Evolutionary conservation across 1,284 basidiomycete species (phyloP).

Genomic region (Cutaneotrichosporon sp.): DNA sequence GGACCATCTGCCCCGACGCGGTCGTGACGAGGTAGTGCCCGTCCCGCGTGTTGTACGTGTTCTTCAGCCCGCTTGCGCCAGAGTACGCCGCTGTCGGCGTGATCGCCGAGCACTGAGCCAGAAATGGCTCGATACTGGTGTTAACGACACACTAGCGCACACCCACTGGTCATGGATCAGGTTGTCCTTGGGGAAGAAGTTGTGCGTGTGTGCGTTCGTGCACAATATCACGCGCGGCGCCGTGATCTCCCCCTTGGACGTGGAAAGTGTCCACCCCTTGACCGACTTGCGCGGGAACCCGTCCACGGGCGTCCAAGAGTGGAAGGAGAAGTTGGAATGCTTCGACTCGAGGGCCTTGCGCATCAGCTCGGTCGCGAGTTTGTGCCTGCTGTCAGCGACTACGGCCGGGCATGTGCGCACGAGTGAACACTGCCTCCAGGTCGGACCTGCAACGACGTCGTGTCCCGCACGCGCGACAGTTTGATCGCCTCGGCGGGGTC

Average conservation of each 20-base stretch:
- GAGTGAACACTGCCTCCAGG: constrained; percentile 25
- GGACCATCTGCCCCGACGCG: constrained; percentile 13
- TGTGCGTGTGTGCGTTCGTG: constrained; percentile 30
- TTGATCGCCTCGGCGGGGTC: constrained; percentile 28
- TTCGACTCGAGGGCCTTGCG: constrained; percentile 16
- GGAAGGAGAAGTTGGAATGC: constrained; percentile 15
- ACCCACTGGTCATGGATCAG: constrained; percentile 6
- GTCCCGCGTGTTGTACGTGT: constrained; percentile 24
- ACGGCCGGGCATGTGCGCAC: neutral
- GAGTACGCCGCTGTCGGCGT: constrained; percentile 27
- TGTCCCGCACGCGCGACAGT: constrained; percentile 18
- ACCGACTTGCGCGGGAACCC: constrained; percentile 1
- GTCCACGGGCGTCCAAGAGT: constrained; percentile 26
- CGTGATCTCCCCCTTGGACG: constrained; percentile 18
- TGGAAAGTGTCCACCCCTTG: constrained; percentile 15
- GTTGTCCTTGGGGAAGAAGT: constrained; percentile 21
- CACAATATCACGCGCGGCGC: constrained; percentile 25
- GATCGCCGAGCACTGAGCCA: constrained; percentile 25
- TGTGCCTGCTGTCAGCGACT: constrained; percentile 23
- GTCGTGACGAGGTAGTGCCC: constrained; percentile 25
- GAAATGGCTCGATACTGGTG: constrained; percentile 19
- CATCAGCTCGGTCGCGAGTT: constrained; percentile 27
- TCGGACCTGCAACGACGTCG: constrained; percentile 20
- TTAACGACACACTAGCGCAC: neutral
- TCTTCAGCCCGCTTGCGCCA: constrained; percentile 10